These are phyloP conservation scores for Phoma sp. DNA, from an alignment of 2,329 filamentous ascomycete genomes.

Conservation along the genomic window DNA sequence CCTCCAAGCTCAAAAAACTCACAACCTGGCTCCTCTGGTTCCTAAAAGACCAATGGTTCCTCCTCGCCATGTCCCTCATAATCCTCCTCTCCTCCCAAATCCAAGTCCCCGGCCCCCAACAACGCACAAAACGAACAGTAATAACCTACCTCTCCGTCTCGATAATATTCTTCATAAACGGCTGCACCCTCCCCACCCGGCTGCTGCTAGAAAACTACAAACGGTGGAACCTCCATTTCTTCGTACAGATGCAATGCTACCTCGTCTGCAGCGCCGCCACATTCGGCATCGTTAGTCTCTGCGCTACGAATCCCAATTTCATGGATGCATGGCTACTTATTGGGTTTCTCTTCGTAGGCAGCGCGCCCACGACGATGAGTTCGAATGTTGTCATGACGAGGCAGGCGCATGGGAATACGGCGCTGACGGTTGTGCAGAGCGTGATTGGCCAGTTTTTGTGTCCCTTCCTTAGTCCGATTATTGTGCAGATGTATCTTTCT, in stretches of 20 bases:
- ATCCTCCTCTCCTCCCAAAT: constrained; percentile 62
- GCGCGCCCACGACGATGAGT: constrained; percentile 74
- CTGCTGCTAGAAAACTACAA: constrained; percentile 68
- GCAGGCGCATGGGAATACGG: constrained; percentile 68
- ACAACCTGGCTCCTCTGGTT: constrained; percentile 42
- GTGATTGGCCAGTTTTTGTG: constrained; percentile 74
- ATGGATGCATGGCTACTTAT: constrained; percentile 72
- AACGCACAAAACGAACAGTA: constrained; percentile 57
- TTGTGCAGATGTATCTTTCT: constrained; percentile 69
- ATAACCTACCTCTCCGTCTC: constrained; percentile 73
- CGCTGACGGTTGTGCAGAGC: constrained; percentile 65
- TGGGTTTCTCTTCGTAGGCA: constrained; percentile 72
- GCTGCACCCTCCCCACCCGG: constrained; percentile 70
- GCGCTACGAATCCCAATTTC: constrained; percentile 56
- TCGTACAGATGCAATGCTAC: constrained; percentile 73
- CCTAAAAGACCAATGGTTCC: constrained; percentile 68
- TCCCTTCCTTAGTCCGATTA: constrained; percentile 70
- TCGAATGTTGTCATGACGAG: constrained; percentile 79
- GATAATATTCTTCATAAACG: constrained; percentile 75
- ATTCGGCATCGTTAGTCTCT: constrained; percentile 62
- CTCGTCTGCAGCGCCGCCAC: constrained; percentile 70
- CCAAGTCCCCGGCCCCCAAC: constrained; percentile 63
- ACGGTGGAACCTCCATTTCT: constrained; percentile 72
- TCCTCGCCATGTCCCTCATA: constrained; percentile 66
- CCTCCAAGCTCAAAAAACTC: constrained; percentile 15